phyloP scores from a whole-genome alignment of 768 basidiomycete species.

The Trametes meyenii region DNA sequence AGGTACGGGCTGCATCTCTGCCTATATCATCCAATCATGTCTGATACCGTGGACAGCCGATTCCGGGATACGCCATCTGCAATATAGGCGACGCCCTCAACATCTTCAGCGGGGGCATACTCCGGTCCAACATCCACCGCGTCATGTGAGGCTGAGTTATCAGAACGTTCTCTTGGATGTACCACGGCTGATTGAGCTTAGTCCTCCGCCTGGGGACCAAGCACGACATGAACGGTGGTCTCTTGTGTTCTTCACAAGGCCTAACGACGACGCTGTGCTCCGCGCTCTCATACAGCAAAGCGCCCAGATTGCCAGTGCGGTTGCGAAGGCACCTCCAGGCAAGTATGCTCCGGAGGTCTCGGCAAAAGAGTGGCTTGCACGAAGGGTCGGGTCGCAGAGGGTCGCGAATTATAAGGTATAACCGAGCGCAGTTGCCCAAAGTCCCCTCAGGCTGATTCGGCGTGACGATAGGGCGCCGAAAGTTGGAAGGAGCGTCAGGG shows the following conservation, averaged over 20 bases:
- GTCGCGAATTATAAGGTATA: conserved; percentile 22
- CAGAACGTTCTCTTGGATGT: not conserved
- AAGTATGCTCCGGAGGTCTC: conserved; percentile 39
- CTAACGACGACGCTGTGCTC: conserved; percentile 54
- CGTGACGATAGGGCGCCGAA: conserved; percentile 11
- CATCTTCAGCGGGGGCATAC: conserved; percentile 64
- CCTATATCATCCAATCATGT: not conserved
- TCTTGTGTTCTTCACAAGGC: conserved; percentile 69
- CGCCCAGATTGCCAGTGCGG: conserved; percentile 47
- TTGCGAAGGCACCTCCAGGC: conserved; percentile 35
- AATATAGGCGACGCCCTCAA: conserved; percentile 57
- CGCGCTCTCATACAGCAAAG: conserved; percentile 56
- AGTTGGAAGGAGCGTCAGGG: conserved; percentile 19
- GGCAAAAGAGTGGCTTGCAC: conserved; percentile 43
- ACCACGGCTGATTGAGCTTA: not conserved
- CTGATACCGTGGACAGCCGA: conserved; percentile 24
- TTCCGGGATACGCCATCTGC: conserved; percentile 39
- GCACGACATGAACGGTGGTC: conserved; percentile 62
- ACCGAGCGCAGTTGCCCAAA: not conserved
- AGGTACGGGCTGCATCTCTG: conserved; percentile 38
- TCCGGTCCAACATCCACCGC: conserved; percentile 68
- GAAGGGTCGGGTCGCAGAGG: conserved; percentile 42
- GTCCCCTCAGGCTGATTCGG: not conserved
- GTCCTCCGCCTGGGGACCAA: conserved; percentile 60
- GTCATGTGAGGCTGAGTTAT: conserved; percentile 47